Base-by-base conservation (phyloP, 805 yeast species). In the Clavispora phyllophila region DNA sequence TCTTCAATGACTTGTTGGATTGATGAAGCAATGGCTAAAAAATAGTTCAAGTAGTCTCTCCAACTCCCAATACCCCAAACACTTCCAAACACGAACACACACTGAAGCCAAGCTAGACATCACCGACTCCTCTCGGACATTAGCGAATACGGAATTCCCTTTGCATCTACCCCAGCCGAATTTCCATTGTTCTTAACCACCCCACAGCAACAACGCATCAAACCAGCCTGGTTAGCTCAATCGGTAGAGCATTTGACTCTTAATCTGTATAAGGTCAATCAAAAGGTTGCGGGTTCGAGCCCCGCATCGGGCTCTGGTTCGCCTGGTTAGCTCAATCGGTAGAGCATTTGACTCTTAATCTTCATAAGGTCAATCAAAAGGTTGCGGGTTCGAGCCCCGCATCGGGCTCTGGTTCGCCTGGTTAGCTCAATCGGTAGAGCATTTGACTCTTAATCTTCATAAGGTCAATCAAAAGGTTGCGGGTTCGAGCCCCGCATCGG, bases 401-500 rank as follows among this genome's bases (percentile, higher is more conserved):
- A 22, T 22, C 23, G 23, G 23, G 23, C 23, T 27, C 9, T 14
- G 12, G 22, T 15, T 29, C 6, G 54, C 54, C 54, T 50, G 54
- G 54, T 50, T 50, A 50, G 54, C 54, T 51, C 55, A 51, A 51
- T 51, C 55, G 55, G 55, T 51, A 51, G 55, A 51, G 55, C 55
- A 51, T 51, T 51, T 51, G 55, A 51, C 55, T 51, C 55, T 51
- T 50, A 50, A 46, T 19, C 47, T 37, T 42, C 31, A 42, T 51
- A 51, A 51, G 55, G 55, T 51, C 55, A 51, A 51, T 51, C 55
- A 51, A 51, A 51, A 51, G 55, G 55, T 51, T 51, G 55, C 55
- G 55, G 55, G 55, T 51, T 51, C 55, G 55, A 51, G 52, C 55
- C 55, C 55, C 55, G 55, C 55, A 51, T 51, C 55, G 55, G 55